A percentile compares a stretch with the other conserved stretches of the same genome.
phyloP scores from a whole-genome alignment of 768 basidiomycete species.

The Trametes coccinea region DNA sequence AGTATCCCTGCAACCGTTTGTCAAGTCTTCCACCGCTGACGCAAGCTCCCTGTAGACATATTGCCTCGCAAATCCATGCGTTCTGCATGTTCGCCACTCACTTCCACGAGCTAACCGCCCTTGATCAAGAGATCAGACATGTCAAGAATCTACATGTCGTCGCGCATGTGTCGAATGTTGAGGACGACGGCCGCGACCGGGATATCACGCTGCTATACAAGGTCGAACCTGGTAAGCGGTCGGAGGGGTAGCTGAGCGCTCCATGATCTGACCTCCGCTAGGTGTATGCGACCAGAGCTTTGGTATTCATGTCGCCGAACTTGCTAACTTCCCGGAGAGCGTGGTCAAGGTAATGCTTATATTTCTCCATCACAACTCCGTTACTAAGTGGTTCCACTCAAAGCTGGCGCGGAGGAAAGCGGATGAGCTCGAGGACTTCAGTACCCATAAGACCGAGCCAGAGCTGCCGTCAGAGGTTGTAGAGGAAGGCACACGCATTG shows the following conservation, averaged over 20 bases:
- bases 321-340: conserved; percentile 97
- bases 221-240: conserved; percentile 70
- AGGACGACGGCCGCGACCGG: conserved; percentile 46
- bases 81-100: conserved; percentile 98
- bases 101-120: conserved; percentile 93
- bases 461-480: conserved; percentile 59
- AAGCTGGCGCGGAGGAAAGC: conserved; percentile 92
- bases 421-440: conserved; percentile 88
- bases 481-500: conserved; percentile 77
- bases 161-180: conserved; percentile 74
- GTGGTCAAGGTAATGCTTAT: conserved; percentile 71
- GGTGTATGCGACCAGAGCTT: conserved; percentile 96
- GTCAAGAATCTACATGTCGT: conserved; percentile 97
- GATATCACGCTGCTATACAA: conserved; percentile 84
- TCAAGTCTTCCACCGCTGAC: not conserved
- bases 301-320: conserved; percentile 94
- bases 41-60: conserved; percentile 57
- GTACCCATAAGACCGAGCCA: conserved; percentile 37
- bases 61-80: conserved; percentile 87
- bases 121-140: conserved; percentile 82
- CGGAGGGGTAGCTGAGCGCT: not conserved
- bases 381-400: not conserved
- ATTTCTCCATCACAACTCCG: not conserved
- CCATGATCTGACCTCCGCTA: conserved; percentile 27
- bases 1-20: conserved; percentile 22